Evolutionary conservation across 768 basidiomycete species (phyloP), one percentile per base, ranked within the genome.

Genomic region (Termitomyces sp.): DNA sequence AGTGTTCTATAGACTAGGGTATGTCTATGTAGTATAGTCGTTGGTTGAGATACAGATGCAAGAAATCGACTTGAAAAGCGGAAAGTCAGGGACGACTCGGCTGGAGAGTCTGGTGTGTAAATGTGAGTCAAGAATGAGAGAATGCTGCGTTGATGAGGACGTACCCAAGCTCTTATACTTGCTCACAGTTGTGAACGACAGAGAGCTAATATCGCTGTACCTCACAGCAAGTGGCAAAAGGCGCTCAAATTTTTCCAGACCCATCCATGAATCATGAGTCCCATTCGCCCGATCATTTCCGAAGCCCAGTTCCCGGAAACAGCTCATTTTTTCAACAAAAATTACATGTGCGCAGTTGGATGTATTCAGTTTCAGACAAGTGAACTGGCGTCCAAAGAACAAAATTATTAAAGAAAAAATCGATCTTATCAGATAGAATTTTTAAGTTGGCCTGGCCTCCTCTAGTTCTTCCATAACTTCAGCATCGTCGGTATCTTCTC

Each of bases 191-290:
- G n/a, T 35, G 20, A 50, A 50, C 20, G 26, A 28, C 38, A n/a
- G 10, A 13, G 26, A 44, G 50, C 6, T 49, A 35, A 52, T 52
- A 22, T 51, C 35, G 57, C 51, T 62, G 58, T 59, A 38, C 22
- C 24, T 44, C 45, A 60, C 61, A 46, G 41, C 58, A 62, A 62
- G 56, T 62, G 26, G 61, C 61, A 54, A 62, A 62, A 57, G 52
- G 26, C 53, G 53, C 61, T 57, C 41, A 44, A 52, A 33, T 43
- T 44, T 30, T 45, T 55, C 36, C 22, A 41, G 18, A 40, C 45
- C n/a, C 35, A 35, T 38, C 40, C 40, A 38, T 30, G 33, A 35
- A 11, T 35, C 33, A 38, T 41, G 40, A 41, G 40, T 41, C 40
- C 20, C 41, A 53, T 32, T 48, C 47, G 22, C 36, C 57, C 52